These are phyloP conservation scores for Fragaria vesca DNA, from an alignment of 306 rosid genomes.

Conservation along the genomic window DNA sequence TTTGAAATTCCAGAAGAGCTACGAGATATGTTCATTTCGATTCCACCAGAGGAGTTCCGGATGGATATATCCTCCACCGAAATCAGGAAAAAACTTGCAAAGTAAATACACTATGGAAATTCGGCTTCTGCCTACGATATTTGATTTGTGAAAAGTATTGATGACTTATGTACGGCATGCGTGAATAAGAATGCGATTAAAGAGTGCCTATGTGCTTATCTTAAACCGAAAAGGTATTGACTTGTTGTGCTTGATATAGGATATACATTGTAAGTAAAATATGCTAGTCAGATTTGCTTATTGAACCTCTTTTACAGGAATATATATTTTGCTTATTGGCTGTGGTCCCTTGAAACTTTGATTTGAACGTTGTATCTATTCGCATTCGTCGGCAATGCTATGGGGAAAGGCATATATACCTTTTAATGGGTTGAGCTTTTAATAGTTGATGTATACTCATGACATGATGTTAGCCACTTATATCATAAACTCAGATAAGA, in stretches of 20 bases:
- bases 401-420: not conserved
- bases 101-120: conserved; percentile 16
- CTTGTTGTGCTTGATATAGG: not conserved
- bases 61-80: conserved; percentile 89
- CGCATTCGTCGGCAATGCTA: not conserved
- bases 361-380: not conserved
- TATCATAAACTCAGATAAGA: not conserved
- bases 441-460: not conserved
- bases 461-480: conserved; percentile 20
- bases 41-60: conserved; percentile 71
- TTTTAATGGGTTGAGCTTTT: not conserved
- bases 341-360: not conserved
- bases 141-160: not conserved
- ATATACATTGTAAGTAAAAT: not conserved
- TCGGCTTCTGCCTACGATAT: not conserved
- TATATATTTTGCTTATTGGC: not conserved
- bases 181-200: not conserved
- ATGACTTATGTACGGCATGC: not conserved
- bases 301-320: not conserved
- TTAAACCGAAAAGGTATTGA: not conserved
- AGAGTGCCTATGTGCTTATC: not conserved
- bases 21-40: conserved; percentile 70
- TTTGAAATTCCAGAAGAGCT: conserved; percentile 72
- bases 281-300: not conserved
- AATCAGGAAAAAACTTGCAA: conserved; percentile 55